Conservation (phyloP, 2,329 filamentous ascomycete species). For the Aureobasidium sp. region DNA sequence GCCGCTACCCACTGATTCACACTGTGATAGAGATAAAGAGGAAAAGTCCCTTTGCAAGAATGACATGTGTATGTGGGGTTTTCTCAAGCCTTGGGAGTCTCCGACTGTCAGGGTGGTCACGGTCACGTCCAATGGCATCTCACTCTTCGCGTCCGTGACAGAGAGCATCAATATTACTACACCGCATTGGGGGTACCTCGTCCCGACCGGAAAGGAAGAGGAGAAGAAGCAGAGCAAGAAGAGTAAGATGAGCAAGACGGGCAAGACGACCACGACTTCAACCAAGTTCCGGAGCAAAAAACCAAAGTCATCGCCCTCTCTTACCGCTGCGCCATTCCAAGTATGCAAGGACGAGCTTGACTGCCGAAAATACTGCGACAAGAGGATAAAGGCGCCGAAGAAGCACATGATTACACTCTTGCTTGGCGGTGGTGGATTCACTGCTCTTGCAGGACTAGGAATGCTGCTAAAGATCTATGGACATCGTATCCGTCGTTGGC, state of each 20-base stretch:
- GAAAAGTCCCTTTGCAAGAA: neutral
- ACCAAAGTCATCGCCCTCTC: neutral
- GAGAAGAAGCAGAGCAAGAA: neutral
- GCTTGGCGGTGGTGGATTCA: neutral
- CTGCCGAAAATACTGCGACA: neutral
- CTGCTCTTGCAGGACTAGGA: neutral
- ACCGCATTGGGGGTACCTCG: neutral
- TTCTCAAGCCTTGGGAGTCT: neutral
- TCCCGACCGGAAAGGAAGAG: neutral
- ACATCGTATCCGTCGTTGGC: neutral
- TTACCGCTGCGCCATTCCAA: neutral
- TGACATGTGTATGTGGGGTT: conserved; percentile 11
- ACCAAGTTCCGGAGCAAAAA: neutral
- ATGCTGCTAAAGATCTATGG: neutral
- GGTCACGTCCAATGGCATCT: neutral
- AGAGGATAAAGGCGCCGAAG: neutral
- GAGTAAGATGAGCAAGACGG: too few species aligned
- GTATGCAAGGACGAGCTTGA: neutral
- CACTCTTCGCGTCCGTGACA: neutral
- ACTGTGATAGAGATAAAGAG: neutral
- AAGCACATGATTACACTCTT: neutral
- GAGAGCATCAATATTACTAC: neutral
- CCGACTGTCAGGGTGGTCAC: neutral
- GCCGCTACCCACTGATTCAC: neutral
- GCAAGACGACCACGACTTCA: neutral